Percentiles rank a stretch among this genome's conserved stretches.
Evolutionary conservation across 768 basidiomycete genomes (phyloP).

Genomic region (Grammothele lineata): DNA sequence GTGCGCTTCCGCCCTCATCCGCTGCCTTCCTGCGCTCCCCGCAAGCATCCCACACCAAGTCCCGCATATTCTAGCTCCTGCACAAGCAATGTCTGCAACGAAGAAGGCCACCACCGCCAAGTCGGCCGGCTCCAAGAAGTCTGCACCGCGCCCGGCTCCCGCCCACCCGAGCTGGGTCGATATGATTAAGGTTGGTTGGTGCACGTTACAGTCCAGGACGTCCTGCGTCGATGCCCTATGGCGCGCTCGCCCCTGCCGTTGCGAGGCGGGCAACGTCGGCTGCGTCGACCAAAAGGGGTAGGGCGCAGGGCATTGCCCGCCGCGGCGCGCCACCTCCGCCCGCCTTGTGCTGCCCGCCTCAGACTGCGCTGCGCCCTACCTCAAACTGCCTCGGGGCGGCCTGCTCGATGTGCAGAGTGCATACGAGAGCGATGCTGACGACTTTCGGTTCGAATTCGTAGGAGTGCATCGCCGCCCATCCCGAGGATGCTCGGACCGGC

Average conservation of each 20-base stretch:
- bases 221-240: neutral
- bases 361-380: constrained; percentile 6
- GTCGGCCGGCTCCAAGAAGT: constrained; percentile 40
- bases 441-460: too few species aligned
- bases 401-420: too few species aligned
- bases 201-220: constrained; percentile 1
- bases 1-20: constrained; percentile 17
- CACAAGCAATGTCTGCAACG: constrained; percentile 33
- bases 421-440: too few species aligned
- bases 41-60: constrained; percentile 7
- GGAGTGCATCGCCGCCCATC: constrained; percentile 77
- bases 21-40: constrained; percentile 18
- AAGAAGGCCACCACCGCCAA: constrained; percentile 44
- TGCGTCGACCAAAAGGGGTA: constrained; percentile 34
- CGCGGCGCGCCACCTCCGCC: constrained; percentile 25
- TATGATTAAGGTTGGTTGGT: constrained; percentile 76
- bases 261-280: constrained; percentile 7
- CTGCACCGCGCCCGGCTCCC: constrained; percentile 33
- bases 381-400: neutral
- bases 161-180: constrained; percentile 64
- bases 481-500: constrained; percentile 74
- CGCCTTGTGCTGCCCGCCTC: constrained; percentile 18
- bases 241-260: too few species aligned
- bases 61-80: constrained; percentile 28
- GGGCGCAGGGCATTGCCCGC: constrained; percentile 34